Evolutionary conservation across 192 early-diverging fungal species (phyloP), one percentile per base, ranked within the genome.

Genomic region (Coemansia sp.): DNA sequence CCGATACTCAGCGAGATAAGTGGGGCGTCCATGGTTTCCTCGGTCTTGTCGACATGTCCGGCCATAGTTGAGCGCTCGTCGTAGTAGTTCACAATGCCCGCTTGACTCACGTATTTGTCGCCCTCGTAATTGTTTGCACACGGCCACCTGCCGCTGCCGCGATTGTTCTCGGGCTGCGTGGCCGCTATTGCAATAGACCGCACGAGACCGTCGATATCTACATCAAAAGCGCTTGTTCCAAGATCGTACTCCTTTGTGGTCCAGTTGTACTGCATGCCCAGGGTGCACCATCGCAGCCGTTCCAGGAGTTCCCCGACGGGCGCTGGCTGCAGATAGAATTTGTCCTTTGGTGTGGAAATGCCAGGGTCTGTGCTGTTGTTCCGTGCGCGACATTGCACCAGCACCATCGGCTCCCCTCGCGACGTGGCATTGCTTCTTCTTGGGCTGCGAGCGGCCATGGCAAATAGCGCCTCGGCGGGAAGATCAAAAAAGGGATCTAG

Each of bases 1-100:
- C 79, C 66, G 46, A 76, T 23, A 59, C 90, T 90, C 23, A 90
- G 62, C 20, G 89, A 91, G n/a, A 95, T 86, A 29, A 97, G 73
- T 4, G 95, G 93, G 2, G 91, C 90, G 41, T 87, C 85, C 83
- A 87, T 90, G 69, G 92, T 93, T 20, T 87, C 59, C 67, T 99
- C 97, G 42, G 92, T 95, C 49, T 87, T 83, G 73, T 99, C 97
- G 35, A 96, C 94, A 76, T 99, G 97, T 9, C 87, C 94, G 78
- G 91, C 95, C 69, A 99, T 79, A 5, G 89, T 78, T 62, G 95
- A 90, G 23, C 86, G 83, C 49, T 85, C 75, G 40, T 91, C 88
- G 68, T 99, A 99, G 67, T 91, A 96, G 74, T 99, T 99, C 34
- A 99, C 70, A 0, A 99, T 93, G 3, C 95, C 97, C 4, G 94